Base-by-base conservation (phyloP, 495 filamentous ascomycete species). In the Trichoderma orchidacearum region DNA sequence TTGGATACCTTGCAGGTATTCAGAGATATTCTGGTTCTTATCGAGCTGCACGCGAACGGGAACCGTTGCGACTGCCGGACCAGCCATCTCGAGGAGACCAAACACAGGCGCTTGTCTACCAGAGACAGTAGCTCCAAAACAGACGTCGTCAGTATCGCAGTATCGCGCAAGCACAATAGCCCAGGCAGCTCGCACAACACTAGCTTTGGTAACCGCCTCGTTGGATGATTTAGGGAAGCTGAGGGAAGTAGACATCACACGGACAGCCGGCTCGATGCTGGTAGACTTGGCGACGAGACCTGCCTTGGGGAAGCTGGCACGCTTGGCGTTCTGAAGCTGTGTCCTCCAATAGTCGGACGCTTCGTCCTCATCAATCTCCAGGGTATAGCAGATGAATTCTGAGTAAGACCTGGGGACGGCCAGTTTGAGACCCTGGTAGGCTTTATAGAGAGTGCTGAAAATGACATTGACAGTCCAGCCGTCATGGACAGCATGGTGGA, bases 141-240 rank as follows among this genome's bases (percentile, higher is more conserved):
- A 53, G 15, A 53, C 28, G 17, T 53, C 51, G 18, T 68, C 61
- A 1, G 63, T 65, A 0, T 64, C 68, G 17, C 70, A 70, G 34
- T 74, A 60, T 0, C 63, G 60, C 12, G 67, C 64, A 23, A 72
- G 62, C 1, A 72, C 55, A 13, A 75, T 63, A 1, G 72, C 70
- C 74, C 74, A 77, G 3, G 73, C 71, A 3, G 64, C 65, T 54
- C 74, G 75, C 21, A 77, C 64, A 3, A 77, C 66, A 0, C 72
- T 69, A 53, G 75, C 73, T 25, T 74, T 67, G 0, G 66, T 64
- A 36, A 68, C 63, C 0, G 63, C 63, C 1, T 70, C 59, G 21
- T 48, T 48, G 15, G 41, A 48, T 13, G 41, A 27, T 23, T 18
- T 3, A 25, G 41, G 21, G 15, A 48, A 48, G 59, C 34, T 63